These are phyloP conservation scores for Microcera coccophila DNA, from an alignment of 2,329 filamentous ascomycete species.

Conservation along the genomic window DNA sequence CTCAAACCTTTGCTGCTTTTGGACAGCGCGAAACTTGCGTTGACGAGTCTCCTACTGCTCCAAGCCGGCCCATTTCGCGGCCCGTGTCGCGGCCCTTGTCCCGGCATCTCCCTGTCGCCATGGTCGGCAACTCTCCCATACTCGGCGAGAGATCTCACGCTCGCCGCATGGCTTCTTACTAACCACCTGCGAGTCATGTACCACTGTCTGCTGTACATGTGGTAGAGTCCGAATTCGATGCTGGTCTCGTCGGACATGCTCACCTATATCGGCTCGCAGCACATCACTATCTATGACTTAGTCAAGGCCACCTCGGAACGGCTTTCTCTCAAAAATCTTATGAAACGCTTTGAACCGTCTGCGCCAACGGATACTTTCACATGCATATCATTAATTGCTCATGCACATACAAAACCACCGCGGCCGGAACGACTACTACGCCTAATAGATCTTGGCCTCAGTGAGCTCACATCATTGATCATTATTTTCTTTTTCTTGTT, in stretches of 20 bases:
- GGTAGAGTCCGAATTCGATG: slow-evolving; percentile 22
- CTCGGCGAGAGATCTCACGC: slow-evolving; percentile 50
- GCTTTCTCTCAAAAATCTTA: no score
- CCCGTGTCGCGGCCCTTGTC: slow-evolving; percentile 33
- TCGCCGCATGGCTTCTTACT: slow-evolving; percentile 64
- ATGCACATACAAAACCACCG: slow-evolving; percentile 27
- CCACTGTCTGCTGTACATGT: slow-evolving; percentile 28
- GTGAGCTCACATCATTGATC: slow-evolving; percentile 20
- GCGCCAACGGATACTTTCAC: background rate
- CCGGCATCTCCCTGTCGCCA: slow-evolving; percentile 38
- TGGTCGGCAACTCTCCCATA: slow-evolving; percentile 45
- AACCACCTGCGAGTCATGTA: slow-evolving; percentile 26
- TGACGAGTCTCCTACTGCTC: slow-evolving; percentile 58
- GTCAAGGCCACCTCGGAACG: background rate
- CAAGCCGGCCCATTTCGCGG: slow-evolving; percentile 41
- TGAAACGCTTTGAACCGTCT: background rate
- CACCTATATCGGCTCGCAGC: slow-evolving; percentile 14
- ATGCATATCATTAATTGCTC: slow-evolving; percentile 2
- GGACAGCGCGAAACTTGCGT: slow-evolving; percentile 63
- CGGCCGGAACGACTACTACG: slow-evolving; percentile 28
- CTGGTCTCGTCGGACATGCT: slow-evolving; percentile 26
- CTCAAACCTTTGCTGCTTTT: slow-evolving; percentile 94
- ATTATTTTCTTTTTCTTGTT: slow-evolving; percentile 13
- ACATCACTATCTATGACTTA: slow-evolving; percentile 9
- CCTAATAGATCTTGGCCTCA: slow-evolving; percentile 23